These are phyloP conservation scores for Hygrophorus pudorinus DNA, from an alignment of 768 basidiomycete genomes.

Conservation along the genomic window DNA sequence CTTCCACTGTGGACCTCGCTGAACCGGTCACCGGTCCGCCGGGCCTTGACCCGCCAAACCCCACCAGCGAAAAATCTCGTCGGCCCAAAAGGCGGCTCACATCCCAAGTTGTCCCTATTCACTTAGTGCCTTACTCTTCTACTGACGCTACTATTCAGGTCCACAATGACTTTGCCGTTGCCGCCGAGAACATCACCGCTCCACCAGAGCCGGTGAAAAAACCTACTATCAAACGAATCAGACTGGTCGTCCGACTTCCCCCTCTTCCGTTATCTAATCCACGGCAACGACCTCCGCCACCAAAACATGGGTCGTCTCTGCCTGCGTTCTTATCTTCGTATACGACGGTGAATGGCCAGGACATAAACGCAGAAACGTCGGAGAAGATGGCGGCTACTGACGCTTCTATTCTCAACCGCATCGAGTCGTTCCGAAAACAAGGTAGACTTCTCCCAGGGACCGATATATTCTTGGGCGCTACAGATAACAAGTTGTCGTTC, in stretches of 20 bases:
- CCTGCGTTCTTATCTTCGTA: constrained; percentile 54
- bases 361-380: constrained; percentile 27
- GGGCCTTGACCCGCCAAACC: no score
- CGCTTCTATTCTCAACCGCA: constrained; percentile 24
- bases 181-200: constrained; percentile 7
- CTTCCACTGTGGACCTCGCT: no score
- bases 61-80: no score
- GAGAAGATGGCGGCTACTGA: constrained; percentile 17
- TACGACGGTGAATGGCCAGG: constrained; percentile 37
- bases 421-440: constrained; percentile 23
- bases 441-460: constrained; percentile 31
- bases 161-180: neutral
- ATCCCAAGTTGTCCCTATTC: no score
- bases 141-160: no score
- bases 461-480: constrained; percentile 23
- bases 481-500: constrained; percentile 15
- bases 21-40: no score
- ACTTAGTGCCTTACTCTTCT: no score
- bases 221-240: constrained; percentile 51
- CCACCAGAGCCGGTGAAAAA: constrained; percentile 8
- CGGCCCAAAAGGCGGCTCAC: no score
- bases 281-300: constrained; percentile 47
- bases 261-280: constrained; percentile 55
- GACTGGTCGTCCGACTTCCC: constrained; percentile 57
- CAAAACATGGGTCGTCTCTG: constrained; percentile 46